phyloP scores from a whole-genome alignment of 257 asterid genomes.

The Rhazya stricta region DNA sequence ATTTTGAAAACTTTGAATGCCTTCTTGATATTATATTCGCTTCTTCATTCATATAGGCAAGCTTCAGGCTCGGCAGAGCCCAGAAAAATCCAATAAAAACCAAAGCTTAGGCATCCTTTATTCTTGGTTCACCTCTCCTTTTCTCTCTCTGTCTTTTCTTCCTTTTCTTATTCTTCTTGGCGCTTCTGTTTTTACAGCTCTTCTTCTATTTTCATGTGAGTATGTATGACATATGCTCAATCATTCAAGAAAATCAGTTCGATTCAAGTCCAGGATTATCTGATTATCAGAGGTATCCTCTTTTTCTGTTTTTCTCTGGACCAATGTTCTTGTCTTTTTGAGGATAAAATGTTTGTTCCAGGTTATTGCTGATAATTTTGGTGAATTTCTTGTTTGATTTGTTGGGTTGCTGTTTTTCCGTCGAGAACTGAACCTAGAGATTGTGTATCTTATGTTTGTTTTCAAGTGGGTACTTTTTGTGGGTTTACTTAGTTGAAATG shows the following conservation, averaged over 20 bases:
- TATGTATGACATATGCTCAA: conserved; percentile 7
- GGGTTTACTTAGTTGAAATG: not conserved
- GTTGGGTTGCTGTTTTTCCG: not conserved
- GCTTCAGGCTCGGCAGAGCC: not conserved
- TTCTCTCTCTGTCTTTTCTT: not conserved
- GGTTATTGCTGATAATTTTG: not conserved
- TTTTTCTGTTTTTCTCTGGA: not conserved
- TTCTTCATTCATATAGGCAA: conserved; percentile 14
- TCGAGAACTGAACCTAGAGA: not conserved
- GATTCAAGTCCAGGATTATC: conserved; percentile 13
- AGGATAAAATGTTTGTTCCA: not conserved
- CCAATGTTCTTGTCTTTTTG: not conserved
- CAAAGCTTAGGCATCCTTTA: conserved; percentile 8
- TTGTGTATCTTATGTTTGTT: not conserved
- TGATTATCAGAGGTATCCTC: conserved; percentile 17
- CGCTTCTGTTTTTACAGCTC: not conserved
- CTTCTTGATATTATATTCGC: not conserved
- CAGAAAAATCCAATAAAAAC: conserved; percentile 11
- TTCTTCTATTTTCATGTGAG: not conserved
- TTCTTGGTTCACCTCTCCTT: conserved; percentile 8
- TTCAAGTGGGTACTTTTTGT: not conserved
- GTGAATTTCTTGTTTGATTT: not conserved
- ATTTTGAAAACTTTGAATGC: conserved; percentile 19
- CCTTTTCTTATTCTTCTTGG: conserved; percentile 8
- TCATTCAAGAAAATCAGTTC: conserved; percentile 12